These are phyloP conservation scores for Silybum marianum DNA, from an alignment of 129 eudicot species.

Conservation along the genomic window DNA sequence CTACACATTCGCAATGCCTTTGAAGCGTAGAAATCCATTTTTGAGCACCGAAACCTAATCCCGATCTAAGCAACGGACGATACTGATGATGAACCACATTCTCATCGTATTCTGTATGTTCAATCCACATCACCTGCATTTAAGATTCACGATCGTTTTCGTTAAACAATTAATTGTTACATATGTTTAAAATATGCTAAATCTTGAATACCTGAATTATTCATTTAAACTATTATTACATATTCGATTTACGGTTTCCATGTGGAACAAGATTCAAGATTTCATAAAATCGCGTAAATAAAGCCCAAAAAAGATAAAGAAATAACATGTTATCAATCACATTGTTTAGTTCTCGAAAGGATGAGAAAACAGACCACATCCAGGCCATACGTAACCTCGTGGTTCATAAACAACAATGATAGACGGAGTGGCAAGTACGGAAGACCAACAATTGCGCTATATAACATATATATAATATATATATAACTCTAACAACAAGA, in stretches of 20 bases:
- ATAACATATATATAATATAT: constrained; percentile 26
- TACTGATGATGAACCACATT: constrained; percentile 48
- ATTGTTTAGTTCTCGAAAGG: constrained; percentile 14
- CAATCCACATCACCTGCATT: constrained; percentile 79
- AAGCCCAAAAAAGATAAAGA: neutral
- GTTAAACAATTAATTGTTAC: neutral
- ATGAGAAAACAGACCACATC: constrained; percentile 35
- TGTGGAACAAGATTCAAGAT: neutral
- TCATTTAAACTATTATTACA: neutral
- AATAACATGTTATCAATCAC: constrained; percentile 3
- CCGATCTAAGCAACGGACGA: constrained; percentile 72
- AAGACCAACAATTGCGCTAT: constrained; percentile 49
- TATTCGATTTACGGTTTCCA: neutral
- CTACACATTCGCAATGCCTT: constrained; percentile 62
- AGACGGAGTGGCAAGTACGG: constrained; percentile 42
- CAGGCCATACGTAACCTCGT: constrained; percentile 52
- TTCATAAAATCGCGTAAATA: neutral
- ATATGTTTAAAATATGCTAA: neutral
- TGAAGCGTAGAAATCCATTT: constrained; percentile 73
- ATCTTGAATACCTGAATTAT: neutral
- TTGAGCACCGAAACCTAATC: constrained; percentile 80
- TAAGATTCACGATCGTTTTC: neutral
- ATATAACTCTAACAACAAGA: constrained; percentile 33
- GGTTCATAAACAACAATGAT: constrained; percentile 32
- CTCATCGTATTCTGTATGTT: constrained; percentile 78